Evolutionary conservation across 139 green algal genomes (phyloP).

Genomic region (Bryopsis sp.): DNA sequence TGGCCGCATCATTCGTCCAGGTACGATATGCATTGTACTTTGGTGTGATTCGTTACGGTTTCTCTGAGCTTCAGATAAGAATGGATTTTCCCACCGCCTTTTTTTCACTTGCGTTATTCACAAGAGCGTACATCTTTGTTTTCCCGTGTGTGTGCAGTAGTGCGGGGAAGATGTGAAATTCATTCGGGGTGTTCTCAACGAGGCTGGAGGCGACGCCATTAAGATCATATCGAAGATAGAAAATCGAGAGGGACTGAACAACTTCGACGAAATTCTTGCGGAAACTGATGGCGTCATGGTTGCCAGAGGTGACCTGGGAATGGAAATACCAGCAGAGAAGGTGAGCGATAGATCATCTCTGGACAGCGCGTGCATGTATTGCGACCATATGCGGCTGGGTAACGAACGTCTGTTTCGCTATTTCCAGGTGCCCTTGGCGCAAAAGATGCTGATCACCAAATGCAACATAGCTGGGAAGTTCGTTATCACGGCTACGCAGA

Average conservation of each 20-base stretch:
- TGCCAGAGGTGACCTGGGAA: conserved; percentile 43
- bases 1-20: conserved; percentile 55
- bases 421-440: conserved; percentile 38
- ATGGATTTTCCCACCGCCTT: no score
- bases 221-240: conserved; percentile 61
- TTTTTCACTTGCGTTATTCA: conserved; percentile 13
- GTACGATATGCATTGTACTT: no score
- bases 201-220: neutral
- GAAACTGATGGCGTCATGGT: conserved; percentile 42
- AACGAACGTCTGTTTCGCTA: no score
- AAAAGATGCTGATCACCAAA: conserved; percentile 75
- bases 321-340: conserved; percentile 44
- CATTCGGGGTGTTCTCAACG: neutral
- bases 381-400: no score
- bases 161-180: neutral
- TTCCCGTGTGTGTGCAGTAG: neutral
- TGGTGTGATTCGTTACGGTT: no score
- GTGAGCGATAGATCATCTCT: no score
- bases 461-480: conserved; percentile 50
- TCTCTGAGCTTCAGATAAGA: no score
- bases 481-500: conserved; percentile 39
- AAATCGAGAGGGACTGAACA: conserved; percentile 43
- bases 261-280: conserved; percentile 52
- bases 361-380: no score
- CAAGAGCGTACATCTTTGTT: neutral